phyloP scores from a whole-genome alignment of 2,329 filamentous ascomycete species.

The Fusarium sp. region DNA sequence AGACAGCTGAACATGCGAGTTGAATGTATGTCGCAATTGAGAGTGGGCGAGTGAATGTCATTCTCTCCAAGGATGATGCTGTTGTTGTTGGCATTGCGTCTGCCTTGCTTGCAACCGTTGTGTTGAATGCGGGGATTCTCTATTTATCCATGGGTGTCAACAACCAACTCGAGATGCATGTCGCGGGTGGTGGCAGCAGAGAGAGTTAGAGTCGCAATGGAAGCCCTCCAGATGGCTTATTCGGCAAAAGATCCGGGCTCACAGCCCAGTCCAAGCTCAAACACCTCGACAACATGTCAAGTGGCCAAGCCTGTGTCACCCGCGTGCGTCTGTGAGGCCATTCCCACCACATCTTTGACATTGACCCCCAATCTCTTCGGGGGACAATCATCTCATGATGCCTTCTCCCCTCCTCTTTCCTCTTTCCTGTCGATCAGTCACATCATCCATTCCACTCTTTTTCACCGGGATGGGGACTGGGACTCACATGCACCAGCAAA shows the following conservation, averaged over 20 bases:
- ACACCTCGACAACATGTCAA: neutral
- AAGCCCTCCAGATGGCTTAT: neutral
- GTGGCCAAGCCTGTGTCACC: neutral
- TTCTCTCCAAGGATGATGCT: conserved; percentile 22
- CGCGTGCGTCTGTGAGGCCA: conserved; percentile 22
- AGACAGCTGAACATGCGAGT: neutral
- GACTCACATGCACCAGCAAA: conserved; percentile 13
- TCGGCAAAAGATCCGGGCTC: conserved; percentile 8
- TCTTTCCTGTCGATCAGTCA: conserved; percentile 24
- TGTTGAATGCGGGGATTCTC: conserved; percentile 5
- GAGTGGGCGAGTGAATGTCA: neutral
- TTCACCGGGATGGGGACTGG: conserved; percentile 12
- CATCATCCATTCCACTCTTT: conserved; percentile 5
- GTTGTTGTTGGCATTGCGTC: conserved; percentile 1
- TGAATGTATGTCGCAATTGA: conserved; percentile 1
- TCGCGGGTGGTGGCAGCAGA: conserved; percentile 17
- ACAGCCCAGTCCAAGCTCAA: neutral
- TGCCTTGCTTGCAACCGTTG: neutral
- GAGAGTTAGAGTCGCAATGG: neutral
- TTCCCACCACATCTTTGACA: conserved; percentile 14
- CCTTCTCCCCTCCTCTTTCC: conserved; percentile 1
- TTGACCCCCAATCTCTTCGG: conserved; percentile 1
- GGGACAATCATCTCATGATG: conserved; percentile 7
- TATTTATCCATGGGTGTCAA: neutral
- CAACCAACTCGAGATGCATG: neutral